phyloP scores from a whole-genome alignment of 2,329 filamentous ascomycete genomes.

The Fonsecaea multimorphosa region DNA sequence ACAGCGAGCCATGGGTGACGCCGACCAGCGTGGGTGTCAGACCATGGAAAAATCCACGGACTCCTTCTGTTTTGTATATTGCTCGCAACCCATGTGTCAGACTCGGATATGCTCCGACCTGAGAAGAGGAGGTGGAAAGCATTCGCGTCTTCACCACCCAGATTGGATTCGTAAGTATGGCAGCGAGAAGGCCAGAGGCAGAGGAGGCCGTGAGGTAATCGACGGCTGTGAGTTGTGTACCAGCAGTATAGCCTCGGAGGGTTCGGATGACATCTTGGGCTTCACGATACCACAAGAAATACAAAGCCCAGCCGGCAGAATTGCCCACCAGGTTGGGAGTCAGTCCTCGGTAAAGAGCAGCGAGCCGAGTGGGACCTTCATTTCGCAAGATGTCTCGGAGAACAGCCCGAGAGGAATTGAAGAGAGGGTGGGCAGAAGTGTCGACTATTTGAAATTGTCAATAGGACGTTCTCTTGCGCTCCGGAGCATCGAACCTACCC shows the following conservation, averaged over 20 bases:
- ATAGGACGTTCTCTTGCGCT: slow-evolving; percentile 2
- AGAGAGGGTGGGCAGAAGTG: slow-evolving; percentile 55
- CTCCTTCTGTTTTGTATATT: slow-evolving; percentile 74
- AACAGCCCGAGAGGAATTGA: slow-evolving; percentile 61
- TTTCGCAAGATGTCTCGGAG: slow-evolving; percentile 58
- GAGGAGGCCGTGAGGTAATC: slow-evolving; percentile 85
- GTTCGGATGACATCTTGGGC: slow-evolving; percentile 61
- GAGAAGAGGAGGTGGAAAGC: slow-evolving; percentile 78
- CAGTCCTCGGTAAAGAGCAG: slow-evolving; percentile 83
- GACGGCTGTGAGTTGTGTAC: slow-evolving; percentile 53
- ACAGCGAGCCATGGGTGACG: slow-evolving; percentile 88
- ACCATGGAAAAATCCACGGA: slow-evolving; percentile 84
- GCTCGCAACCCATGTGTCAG: slow-evolving; percentile 73
- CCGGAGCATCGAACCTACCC: slow-evolving; percentile 58
- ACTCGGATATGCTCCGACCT: slow-evolving; percentile 78
- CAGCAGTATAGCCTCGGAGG: slow-evolving; percentile 44
- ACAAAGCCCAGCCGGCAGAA: slow-evolving; percentile 85
- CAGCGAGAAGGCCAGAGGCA: slow-evolving; percentile 72
- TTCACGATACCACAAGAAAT: slow-evolving; percentile 78
- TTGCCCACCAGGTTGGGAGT: slow-evolving; percentile 92
- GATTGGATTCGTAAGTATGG: slow-evolving; percentile 87
- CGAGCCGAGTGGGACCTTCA: slow-evolving; percentile 60
- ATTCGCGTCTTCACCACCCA: slow-evolving; percentile 99
- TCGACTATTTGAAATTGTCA: slow-evolving; percentile 57
- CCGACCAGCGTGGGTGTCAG: slow-evolving; percentile 82